These are phyloP conservation scores for Vanderwaltozyma yarrowii DNA, from an alignment of 805 yeast genomes.

Conservation along the genomic window DNA sequence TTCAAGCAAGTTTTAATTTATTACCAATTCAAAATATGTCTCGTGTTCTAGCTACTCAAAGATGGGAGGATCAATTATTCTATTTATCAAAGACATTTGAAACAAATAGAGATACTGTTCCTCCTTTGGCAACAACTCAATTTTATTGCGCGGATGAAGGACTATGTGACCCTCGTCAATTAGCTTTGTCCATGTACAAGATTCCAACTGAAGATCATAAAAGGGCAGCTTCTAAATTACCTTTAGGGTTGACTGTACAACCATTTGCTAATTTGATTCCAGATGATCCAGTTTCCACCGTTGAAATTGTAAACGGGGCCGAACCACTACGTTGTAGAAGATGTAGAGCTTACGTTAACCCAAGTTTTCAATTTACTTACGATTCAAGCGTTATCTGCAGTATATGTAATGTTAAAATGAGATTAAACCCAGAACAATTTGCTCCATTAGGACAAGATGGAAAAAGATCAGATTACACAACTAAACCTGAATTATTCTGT, in stretches of 20 bases:
- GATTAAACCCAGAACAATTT: slow-evolving; percentile 56
- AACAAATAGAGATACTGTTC: slow-evolving; percentile 67
- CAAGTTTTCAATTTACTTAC: slow-evolving; percentile 56
- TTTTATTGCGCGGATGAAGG: slow-evolving; percentile 73
- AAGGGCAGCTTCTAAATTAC: slow-evolving; percentile 60
- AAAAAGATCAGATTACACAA: slow-evolving; percentile 46
- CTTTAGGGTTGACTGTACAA: slow-evolving; percentile 68
- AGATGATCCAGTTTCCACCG: slow-evolving; percentile 50
- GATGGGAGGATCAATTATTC: slow-evolving; percentile 29
- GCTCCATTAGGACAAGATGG: slow-evolving; percentile 53
- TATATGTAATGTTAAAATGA: slow-evolving; percentile 70
- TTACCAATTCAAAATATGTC: slow-evolving; percentile 12
- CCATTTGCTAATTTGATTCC: slow-evolving; percentile 66
- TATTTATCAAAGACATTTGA: slow-evolving; percentile 40
- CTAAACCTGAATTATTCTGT: slow-evolving; percentile 46
- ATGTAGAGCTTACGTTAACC: slow-evolving; percentile 85
- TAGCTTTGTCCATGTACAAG: slow-evolving; percentile 70
- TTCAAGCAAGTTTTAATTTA: slow-evolving; percentile 1
- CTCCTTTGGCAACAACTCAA: slow-evolving; percentile 74
- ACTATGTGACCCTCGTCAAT: slow-evolving; percentile 67
- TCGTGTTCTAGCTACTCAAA: slow-evolving; percentile 25
- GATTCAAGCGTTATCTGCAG: slow-evolving; percentile 69
- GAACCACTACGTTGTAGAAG: slow-evolving; percentile 77
- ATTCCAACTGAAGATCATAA: slow-evolving; percentile 68
- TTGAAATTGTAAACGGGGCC: slow-evolving; percentile 19